These are phyloP conservation scores for Mortierella sp. DNA, from an alignment of 371 early-diverging fungal genomes.

Conservation along the genomic window DNA sequence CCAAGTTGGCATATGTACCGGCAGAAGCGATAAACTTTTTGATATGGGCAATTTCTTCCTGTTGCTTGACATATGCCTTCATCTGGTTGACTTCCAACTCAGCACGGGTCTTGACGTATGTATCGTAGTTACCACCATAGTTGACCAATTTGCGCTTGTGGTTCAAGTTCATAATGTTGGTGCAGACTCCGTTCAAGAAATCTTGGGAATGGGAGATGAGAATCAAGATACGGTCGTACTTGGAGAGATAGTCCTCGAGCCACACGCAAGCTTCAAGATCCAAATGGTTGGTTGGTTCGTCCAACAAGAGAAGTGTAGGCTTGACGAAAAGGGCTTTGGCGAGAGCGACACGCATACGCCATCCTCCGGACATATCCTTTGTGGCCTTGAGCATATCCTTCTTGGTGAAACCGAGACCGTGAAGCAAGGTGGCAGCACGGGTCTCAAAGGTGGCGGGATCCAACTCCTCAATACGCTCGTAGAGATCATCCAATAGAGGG, in stretches of 20 bases:
- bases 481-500: constrained; percentile 92
- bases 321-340: constrained; percentile 97
- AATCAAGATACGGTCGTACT: constrained; percentile 94
- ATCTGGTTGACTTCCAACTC: constrained; percentile 96
- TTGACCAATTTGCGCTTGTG: constrained; percentile 92
- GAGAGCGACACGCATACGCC: constrained; percentile 99
- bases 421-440: constrained; percentile 91
- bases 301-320: constrained; percentile 96
- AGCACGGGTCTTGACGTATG: constrained; percentile 92
- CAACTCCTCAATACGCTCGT: constrained; percentile 94
- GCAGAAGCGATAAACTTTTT: constrained; percentile 99
- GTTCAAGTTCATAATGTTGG: constrained; percentile 92
- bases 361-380: constrained; percentile 98
- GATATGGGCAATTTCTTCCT: constrained; percentile 98
- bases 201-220: constrained; percentile 99
- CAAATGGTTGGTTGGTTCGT: constrained; percentile 98
- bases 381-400: constrained; percentile 89
- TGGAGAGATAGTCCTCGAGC: constrained; percentile 96
- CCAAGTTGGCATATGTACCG: constrained; percentile 99
- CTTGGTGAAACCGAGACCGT: constrained; percentile 96
- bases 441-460: constrained; percentile 95
- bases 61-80: constrained; percentile 98
- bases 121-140: constrained; percentile 99
- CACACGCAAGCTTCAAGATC: constrained; percentile 98
- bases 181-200: constrained; percentile 98